Conservation (phyloP, 2,329 filamentous ascomycete genomes). For the Penicillium carneum region DNA sequence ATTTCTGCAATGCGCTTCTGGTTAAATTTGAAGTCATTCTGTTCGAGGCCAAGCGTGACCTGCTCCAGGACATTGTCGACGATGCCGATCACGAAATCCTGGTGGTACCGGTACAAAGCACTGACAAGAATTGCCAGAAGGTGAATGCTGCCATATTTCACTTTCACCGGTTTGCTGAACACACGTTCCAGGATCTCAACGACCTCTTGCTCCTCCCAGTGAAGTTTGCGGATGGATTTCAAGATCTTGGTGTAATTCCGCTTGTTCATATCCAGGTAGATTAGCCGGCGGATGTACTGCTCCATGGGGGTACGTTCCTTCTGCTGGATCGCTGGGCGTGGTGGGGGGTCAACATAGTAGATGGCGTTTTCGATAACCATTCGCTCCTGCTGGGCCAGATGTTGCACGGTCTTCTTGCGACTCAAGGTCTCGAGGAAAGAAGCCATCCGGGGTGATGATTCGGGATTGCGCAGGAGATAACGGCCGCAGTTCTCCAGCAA, state of each 20-base stretch:
- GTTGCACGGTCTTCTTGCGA: slow-evolving; percentile 93
- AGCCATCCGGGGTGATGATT: slow-evolving; percentile 90
- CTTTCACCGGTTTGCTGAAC: slow-evolving; percentile 94
- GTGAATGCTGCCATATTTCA: slow-evolving; percentile 97
- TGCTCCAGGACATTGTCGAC: slow-evolving; percentile 92
- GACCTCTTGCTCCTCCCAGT: slow-evolving; percentile 95
- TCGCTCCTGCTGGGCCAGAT: slow-evolving; percentile 91
- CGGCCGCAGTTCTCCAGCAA: slow-evolving; percentile 94
- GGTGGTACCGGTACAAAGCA: slow-evolving; percentile 88
- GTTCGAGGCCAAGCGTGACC: slow-evolving; percentile 84
- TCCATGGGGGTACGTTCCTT: slow-evolving; percentile 95
- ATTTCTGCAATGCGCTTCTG: slow-evolving; percentile 93
- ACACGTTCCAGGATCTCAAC: slow-evolving; percentile 83
- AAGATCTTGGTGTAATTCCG: slow-evolving; percentile 91
- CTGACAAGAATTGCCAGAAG: slow-evolving; percentile 88
- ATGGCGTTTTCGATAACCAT: slow-evolving; percentile 99
- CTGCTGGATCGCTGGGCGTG: slow-evolving; percentile 90
- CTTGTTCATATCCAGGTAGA: slow-evolving; percentile 93
- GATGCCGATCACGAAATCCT: slow-evolving; percentile 86
- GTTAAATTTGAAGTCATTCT: slow-evolving; percentile 97
- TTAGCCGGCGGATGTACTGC: slow-evolving; percentile 86
- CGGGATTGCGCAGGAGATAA: slow-evolving; percentile 88
- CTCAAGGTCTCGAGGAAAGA: slow-evolving; percentile 94
- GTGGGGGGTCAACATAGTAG: slow-evolving; percentile 95
- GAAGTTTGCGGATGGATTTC: slow-evolving; percentile 91